Conservation (phyloP, 495 filamentous ascomycete species). For the Amphirosellinia nigrospora region DNA sequence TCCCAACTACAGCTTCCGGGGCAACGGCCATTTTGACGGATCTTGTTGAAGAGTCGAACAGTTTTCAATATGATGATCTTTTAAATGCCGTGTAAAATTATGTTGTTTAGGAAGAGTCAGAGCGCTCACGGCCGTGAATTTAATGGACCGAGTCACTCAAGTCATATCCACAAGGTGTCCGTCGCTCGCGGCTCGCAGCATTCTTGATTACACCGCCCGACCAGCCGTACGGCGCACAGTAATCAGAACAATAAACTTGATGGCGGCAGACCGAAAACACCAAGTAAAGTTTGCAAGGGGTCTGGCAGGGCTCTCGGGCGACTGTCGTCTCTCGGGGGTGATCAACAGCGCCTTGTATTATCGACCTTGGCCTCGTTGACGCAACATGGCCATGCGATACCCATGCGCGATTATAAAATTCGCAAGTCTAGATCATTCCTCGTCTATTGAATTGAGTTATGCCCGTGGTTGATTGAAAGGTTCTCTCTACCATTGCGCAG, state of each 20-base stretch:
- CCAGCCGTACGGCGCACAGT: background rate
- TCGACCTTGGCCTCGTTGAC: background rate
- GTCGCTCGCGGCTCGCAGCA: background rate
- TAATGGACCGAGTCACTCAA: background rate
- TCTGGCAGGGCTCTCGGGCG: background rate
- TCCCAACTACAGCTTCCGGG: constrained; percentile 41
- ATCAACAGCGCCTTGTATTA: background rate
- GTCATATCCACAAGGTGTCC: background rate
- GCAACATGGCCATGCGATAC: background rate
- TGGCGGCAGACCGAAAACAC: background rate
- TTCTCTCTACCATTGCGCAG: background rate
- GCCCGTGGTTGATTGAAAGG: background rate
- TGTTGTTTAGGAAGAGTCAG: background rate
- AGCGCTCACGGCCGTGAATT: constrained; percentile 6
- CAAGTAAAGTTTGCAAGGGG: background rate
- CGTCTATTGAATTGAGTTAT: background rate
- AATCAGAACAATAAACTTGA: background rate
- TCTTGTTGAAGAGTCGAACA: background rate
- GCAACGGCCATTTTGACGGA: constrained; percentile 26
- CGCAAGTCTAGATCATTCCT: background rate
- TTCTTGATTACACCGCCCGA: background rate
- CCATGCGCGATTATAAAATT: background rate
- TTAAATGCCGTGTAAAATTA: background rate
- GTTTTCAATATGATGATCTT: background rate
- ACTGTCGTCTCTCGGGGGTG: background rate